Evolutionary conservation across 371 early-diverging fungal genomes (phyloP).

Genomic region (Parasitella parasitica): DNA sequence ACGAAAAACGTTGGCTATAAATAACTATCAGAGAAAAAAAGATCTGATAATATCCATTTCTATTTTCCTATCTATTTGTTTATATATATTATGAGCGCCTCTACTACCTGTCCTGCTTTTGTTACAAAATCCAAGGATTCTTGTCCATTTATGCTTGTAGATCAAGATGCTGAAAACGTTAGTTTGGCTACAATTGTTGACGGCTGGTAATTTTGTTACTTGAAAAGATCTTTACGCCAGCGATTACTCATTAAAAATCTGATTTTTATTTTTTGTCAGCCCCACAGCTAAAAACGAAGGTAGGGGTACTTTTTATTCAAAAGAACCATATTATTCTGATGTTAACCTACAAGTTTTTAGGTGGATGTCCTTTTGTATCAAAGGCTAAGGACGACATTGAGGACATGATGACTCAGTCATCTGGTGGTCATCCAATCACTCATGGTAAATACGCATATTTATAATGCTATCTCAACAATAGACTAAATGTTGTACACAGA

Average conservation of each 20-base stretch:
- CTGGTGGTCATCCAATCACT: neutral
- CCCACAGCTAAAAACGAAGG: neutral
- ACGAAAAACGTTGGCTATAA: neutral
- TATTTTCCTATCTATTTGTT: conserved; percentile 1
- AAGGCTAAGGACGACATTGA: conserved; percentile 7
- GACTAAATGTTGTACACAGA: neutral
- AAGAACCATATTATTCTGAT: neutral
- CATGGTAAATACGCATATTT: neutral
- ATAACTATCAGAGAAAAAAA: neutral
- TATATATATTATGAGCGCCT: conserved; percentile 2
- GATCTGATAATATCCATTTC: conserved; percentile 18
- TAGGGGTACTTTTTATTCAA: neutral
- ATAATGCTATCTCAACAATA: neutral
- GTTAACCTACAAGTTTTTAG: neutral
- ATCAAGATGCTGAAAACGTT: neutral
- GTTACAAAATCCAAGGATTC: neutral
- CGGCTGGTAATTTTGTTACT: neutral
- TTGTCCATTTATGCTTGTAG: conserved; percentile 5
- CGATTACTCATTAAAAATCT: neutral
- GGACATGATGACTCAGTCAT: conserved; percentile 16
- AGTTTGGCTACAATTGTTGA: neutral
- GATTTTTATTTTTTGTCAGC: neutral
- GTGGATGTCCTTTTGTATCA: conserved; percentile 6
- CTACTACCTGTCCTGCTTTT: neutral
- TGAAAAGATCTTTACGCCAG: neutral